Conservation (phyloP, 345 rosid species). For the Acer saccharum region DNA sequence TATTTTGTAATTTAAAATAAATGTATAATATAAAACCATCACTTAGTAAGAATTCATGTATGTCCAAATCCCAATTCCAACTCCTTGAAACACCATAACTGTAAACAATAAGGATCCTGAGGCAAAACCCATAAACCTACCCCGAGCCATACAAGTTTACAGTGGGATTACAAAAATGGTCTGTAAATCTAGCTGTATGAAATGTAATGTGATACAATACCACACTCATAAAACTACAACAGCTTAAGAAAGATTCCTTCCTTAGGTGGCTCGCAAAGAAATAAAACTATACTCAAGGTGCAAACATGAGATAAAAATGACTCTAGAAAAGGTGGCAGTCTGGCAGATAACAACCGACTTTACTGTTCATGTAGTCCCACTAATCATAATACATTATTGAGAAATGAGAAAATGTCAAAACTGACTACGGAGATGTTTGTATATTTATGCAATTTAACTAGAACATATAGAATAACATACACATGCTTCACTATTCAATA, state of each 20-base stretch:
- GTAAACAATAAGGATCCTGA: not conserved
- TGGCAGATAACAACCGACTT: not conserved
- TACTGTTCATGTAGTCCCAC: not conserved
- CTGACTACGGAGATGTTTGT: not conserved
- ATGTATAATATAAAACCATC: not conserved
- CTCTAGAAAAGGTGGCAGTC: not conserved
- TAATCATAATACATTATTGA: not conserved
- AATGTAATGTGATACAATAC: not conserved
- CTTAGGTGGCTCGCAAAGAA: not conserved
- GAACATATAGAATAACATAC: not conserved
- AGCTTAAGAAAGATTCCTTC: not conserved
- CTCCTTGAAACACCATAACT: not conserved
- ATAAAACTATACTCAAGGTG: not conserved
- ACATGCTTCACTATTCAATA: not conserved
- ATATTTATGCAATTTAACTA: not conserved
- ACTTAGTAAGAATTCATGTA: not conserved
- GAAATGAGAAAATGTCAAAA: not conserved
- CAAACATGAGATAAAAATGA: not conserved
- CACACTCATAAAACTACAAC: not conserved
- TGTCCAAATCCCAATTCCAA: conserved; percentile 1
- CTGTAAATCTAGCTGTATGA: not conserved
- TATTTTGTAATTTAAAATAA: not conserved
- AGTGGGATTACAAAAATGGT: not conserved
- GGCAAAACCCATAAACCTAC: not conserved
- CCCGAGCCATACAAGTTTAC: not conserved